Base-by-base conservation (phyloP, 129 eudicot genomes). In the Saussurea involucrata region DNA sequence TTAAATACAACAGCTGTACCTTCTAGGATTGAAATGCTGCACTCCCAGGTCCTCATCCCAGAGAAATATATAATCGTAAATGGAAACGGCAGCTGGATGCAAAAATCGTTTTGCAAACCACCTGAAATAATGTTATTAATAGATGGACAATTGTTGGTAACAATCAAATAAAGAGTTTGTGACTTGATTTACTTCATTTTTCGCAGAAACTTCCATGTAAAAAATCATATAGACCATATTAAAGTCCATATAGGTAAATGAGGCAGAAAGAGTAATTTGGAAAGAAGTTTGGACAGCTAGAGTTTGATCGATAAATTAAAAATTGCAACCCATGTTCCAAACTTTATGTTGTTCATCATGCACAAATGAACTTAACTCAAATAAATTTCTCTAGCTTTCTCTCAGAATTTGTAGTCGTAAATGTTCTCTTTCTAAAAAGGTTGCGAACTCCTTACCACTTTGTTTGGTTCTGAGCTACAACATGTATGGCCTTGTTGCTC, bases 11-110 rank as follows among this genome's bases (percentile, higher is more conserved):
- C 40, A 71, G 15, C 79, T 34, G n/a, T 86, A 95, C 98, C 97
- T 95, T 81, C 87, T 87, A 46, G 98, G 98, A 78, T 89, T 76
- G 58, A 95, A 95, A 84, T 95, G 73, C 53, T 89, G 75, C 76
- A 95, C 92, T 2, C 98, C 98, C 49, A 94, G 74, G 86, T 94
- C 98, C 79, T 94, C 98, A 86, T 94, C 98, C 98, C 98, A 94
- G 27, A 94, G 90, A 84, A 94, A 94, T 76, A 94, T 89, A 78
- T 91, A 94, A 84, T 91, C 97, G 84, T 91, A 95, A 68, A 85
- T 82, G 17, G 94, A 84, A 27, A 95, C 98, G 9, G 88, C 80
- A 79, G 95, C 88, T 25, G 98, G 98, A 86, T 95, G 98, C 61
- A 95, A 84, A 85, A 95, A 95, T 33, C 98, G 96, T 79, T 95